Conservation (phyloP, 306 rosid genomes). For the Argentina anserina region DNA sequence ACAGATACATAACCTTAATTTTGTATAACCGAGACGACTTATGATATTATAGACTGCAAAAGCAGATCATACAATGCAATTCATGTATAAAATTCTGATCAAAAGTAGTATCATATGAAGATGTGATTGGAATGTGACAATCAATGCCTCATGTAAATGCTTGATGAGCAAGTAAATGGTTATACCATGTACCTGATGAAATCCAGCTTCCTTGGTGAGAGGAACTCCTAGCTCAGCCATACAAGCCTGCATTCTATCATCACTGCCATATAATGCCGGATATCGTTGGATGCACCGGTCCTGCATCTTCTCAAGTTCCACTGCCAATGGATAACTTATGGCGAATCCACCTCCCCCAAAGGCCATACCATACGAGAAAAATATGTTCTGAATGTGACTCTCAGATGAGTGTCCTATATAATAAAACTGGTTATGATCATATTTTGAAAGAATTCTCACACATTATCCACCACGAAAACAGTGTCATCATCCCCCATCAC, state of each 20-base stretch:
- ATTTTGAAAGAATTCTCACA: slow-evolving; percentile 58
- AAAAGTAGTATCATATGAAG: neutral
- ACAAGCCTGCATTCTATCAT: slow-evolving; percentile 91
- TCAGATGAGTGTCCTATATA: slow-evolving; percentile 86
- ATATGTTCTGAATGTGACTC: slow-evolving; percentile 81
- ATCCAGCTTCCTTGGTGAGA: slow-evolving; percentile 76
- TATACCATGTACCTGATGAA: slow-evolving; percentile 68
- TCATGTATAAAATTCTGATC: neutral
- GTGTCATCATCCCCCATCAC: slow-evolving; percentile 97
- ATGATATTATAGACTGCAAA: neutral
- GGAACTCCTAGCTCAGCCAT: slow-evolving; percentile 96
- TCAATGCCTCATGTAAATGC: neutral
- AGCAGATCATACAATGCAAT: neutral
- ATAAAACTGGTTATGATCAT: slow-evolving; percentile 70
- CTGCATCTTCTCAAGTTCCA: slow-evolving; percentile 73
- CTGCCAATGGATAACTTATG: slow-evolving; percentile 79
- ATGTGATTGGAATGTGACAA: neutral
- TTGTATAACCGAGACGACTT: neutral
- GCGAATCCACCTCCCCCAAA: slow-evolving; percentile 97
- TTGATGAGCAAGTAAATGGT: neutral
- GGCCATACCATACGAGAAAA: slow-evolving; percentile 86
- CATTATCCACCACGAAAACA: slow-evolving; percentile 66
- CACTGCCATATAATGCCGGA: slow-evolving; percentile 84
- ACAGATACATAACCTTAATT: neutral
- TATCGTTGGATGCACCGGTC: slow-evolving; percentile 80